Evolutionary conservation across 2,329 filamentous ascomycete genomes (phyloP).

Genomic region (Colletotrichum chlorophyti): DNA sequence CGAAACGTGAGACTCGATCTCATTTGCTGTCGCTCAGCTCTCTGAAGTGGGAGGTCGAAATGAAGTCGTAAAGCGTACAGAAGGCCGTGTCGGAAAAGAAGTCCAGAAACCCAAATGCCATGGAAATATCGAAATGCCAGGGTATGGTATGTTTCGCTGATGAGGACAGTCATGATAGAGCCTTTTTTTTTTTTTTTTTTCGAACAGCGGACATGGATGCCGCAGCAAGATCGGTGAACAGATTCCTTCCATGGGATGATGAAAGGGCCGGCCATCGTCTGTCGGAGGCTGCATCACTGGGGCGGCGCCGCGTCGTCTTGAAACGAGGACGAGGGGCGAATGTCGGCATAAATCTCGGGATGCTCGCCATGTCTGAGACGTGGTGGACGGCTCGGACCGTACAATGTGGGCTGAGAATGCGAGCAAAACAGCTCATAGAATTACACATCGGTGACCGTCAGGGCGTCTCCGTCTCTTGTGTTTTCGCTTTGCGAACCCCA

Average conservation of each 20-base stretch:
- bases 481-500: conserved; percentile 39
- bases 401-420: background rate
- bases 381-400: background rate
- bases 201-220: no score
- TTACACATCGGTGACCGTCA: conserved; percentile 35
- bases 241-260: background rate
- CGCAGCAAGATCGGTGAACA: background rate
- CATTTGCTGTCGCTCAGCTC: conserved; percentile 11
- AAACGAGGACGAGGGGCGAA: background rate
- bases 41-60: conserved; percentile 3
- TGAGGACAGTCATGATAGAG: no score
- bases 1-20: conserved; percentile 4
- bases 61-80: conserved; percentile 22
- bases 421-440: conserved; percentile 21
- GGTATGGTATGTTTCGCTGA: conserved; percentile 1
- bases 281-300: conserved; percentile 1
- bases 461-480: conserved; percentile 36
- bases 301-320: background rate
- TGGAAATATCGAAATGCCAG: background rate
- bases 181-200: no score
- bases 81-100: conserved; percentile 13
- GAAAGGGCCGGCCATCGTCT: background rate
- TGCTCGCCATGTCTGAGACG: background rate
- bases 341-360: no score
- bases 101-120: background rate